A percentile compares a stretch with the other conserved stretches of the same genome.
Evolutionary conservation across 2,329 filamentous ascomycete species (phyloP).

Genomic region (Neopestalotiopsis clavispora): DNA sequence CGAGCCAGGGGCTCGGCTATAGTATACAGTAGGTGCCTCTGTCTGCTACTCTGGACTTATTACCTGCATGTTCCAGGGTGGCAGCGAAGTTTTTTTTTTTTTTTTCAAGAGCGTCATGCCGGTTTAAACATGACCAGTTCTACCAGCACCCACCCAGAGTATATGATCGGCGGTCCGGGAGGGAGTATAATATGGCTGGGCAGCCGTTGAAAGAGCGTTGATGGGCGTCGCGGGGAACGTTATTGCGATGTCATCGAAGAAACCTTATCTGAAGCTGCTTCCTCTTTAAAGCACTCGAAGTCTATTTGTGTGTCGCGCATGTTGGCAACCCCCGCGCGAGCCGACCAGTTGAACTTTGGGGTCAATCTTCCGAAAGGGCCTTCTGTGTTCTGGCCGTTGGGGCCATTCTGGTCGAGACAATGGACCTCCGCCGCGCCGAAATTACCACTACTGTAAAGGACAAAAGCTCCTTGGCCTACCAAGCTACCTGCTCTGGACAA

Average conservation of each 20-base stretch:
- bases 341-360: not conserved
- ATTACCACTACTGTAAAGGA: slow-evolving; percentile 1
- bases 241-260: not conserved
- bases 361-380: not conserved
- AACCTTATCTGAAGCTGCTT: not conserved
- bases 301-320: not conserved
- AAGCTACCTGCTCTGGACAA: not conserved
- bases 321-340: not conserved
- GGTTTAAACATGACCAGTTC: not conserved
- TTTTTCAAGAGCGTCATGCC: not conserved
- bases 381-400: not conserved
- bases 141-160: not conserved
- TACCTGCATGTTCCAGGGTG: not conserved
- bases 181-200: not conserved
- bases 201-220: not conserved
- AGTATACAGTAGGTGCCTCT: not conserved
- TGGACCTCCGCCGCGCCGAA: not conserved
- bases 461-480: not conserved
- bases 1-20: not conserved
- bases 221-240: not conserved
- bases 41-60: not conserved
- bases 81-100: not conserved
- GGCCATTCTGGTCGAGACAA: not conserved
- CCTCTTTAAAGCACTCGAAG: not conserved
- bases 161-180: not conserved